phyloP scores from a whole-genome alignment of 768 basidiomycete genomes.

The Leccinum boreale region DNA sequence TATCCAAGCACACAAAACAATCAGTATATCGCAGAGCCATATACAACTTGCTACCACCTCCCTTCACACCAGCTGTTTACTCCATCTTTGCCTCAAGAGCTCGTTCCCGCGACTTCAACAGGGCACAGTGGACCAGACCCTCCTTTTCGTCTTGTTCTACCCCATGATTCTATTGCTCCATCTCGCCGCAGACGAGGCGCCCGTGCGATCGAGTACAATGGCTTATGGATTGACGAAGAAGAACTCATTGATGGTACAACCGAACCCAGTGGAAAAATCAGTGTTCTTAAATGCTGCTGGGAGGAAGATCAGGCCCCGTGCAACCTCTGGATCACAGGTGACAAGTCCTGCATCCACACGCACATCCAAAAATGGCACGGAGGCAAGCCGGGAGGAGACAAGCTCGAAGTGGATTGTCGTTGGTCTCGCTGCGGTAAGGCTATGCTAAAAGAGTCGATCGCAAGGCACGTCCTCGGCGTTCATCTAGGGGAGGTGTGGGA shows the following conservation, averaged over 20 bases:
- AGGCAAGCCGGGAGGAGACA: constrained; percentile 9
- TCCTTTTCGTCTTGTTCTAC: no score
- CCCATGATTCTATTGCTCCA: not conserved
- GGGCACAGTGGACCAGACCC: no score
- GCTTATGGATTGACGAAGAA: constrained; percentile 12
- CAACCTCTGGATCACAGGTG: constrained; percentile 14
- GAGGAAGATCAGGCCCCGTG: constrained; percentile 4
- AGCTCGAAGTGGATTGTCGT: constrained; percentile 1
- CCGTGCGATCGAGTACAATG: constrained; percentile 6
- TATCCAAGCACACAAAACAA: no score
- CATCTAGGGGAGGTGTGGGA: constrained; percentile 18
- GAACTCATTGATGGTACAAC: constrained; percentile 4
- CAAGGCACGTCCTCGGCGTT: constrained; percentile 11
- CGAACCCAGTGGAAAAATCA: constrained; percentile 1
- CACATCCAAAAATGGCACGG: constrained; percentile 22
- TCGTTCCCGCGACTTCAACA: no score
- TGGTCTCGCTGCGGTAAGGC: constrained; percentile 12
- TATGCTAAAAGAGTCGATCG: constrained; percentile 25
- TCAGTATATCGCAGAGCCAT: no score
- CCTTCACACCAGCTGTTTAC: no score
- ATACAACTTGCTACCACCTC: no score
- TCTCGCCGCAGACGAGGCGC: not conserved
- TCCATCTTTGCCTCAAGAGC: no score
- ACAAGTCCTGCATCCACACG: constrained; percentile 10
- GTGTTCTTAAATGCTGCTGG: constrained; percentile 13